Conservation (phyloP, 2,329 filamentous ascomycete species). For the Scortechinia acanthostroma region DNA sequence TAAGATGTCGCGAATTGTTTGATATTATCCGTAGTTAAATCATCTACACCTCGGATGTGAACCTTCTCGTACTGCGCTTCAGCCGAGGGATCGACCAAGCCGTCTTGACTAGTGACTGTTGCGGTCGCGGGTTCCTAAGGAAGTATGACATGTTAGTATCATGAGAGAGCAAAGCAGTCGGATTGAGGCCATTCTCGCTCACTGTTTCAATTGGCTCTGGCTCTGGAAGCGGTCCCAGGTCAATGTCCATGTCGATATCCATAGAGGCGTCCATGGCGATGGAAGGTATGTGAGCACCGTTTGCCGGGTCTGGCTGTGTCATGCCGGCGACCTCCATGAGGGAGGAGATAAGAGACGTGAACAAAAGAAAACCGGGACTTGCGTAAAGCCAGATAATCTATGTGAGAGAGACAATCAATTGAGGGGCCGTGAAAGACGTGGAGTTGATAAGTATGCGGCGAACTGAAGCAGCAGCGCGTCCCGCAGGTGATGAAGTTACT, state of each 20-base stretch:
- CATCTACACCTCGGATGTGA: constrained; percentile 58
- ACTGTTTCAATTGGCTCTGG: constrained; percentile 10
- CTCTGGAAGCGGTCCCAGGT: constrained; percentile 30
- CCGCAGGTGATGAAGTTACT: too few species aligned
- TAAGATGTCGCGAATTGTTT: constrained; percentile 48
- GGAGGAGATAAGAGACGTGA: not conserved
- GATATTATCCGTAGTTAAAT: constrained; percentile 56
- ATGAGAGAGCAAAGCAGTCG: not conserved
- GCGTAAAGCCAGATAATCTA: not conserved
- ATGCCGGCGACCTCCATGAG: not conserved
- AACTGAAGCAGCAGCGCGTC: not conserved
- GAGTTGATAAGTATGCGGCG: not conserved
- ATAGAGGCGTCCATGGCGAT: constrained; percentile 12
- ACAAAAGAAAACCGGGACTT: too few species aligned
- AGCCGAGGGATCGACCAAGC: constrained; percentile 2
- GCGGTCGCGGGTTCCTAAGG: not conserved
- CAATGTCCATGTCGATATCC: constrained; percentile 44
- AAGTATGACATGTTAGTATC: not conserved
- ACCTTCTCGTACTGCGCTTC: constrained; percentile 37
- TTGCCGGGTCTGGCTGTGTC: too few species aligned
- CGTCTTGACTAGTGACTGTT: constrained; percentile 1
- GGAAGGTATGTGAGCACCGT: not conserved
- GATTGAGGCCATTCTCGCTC: not conserved
- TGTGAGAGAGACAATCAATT: not conserved
- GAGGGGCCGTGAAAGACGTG: not conserved